Evolutionary conservation across 73 alveolate species (phyloP).

Genomic region (Blepharisma stoltei): DNA sequence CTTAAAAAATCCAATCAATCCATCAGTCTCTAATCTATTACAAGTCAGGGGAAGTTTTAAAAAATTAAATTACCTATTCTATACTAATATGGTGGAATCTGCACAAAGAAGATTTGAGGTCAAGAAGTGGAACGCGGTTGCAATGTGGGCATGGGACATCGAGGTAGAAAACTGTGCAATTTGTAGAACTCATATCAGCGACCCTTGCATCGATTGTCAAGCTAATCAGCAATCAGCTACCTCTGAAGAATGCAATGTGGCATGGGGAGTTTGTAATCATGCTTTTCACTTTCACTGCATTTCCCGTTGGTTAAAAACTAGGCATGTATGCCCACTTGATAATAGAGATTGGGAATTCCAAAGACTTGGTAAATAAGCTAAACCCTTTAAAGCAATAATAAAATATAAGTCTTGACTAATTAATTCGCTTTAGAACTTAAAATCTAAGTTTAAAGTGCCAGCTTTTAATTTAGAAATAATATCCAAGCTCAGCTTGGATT

Average conservation of each 20-base stretch:
- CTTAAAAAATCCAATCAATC: too few species aligned
- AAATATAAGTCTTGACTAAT: too few species aligned
- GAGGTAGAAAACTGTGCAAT: constrained; percentile 97
- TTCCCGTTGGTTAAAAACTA: constrained; percentile 96
- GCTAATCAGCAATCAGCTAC: constrained; percentile 82
- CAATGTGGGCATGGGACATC: constrained; percentile 95
- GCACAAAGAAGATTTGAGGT: constrained; percentile 62
- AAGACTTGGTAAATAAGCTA: constrained; percentile 58
- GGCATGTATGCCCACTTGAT: constrained; percentile 93
- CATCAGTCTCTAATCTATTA: too few species aligned
- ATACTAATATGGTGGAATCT: too few species aligned
- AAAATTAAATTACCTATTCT: too few species aligned
- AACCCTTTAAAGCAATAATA: neutral
- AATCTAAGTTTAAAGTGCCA: too few species aligned
- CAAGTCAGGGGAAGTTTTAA: too few species aligned
- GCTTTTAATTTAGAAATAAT: too few species aligned
- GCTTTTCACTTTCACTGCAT: constrained; percentile 98
- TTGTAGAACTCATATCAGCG: constrained; percentile 84
- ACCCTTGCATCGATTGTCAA: constrained; percentile 89
- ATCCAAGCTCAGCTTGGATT: too few species aligned
- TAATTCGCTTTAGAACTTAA: too few species aligned
- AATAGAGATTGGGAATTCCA: constrained; percentile 92
- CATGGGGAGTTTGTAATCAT: constrained; percentile 99
- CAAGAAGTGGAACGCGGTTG: constrained; percentile 93
- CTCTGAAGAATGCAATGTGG: constrained; percentile 92